Percentiles rank a stretch among this genome's conserved stretches.
These are phyloP conservation scores for Schrenkiella parvula DNA, from an alignment of 345 rosid species.

Conservation along the genomic window DNA sequence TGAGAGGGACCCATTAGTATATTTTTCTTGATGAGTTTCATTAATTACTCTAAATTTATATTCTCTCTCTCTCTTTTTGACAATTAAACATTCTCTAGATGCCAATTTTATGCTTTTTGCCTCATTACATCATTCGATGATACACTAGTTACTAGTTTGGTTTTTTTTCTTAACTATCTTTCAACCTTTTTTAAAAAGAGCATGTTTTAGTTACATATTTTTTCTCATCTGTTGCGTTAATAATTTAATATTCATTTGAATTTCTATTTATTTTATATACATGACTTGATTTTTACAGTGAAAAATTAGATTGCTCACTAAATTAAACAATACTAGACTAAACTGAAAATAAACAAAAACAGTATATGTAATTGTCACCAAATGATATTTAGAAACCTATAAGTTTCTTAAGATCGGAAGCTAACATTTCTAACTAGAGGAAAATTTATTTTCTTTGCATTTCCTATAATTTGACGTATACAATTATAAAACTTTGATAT, in stretches of 20 bases:
- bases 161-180: neutral
- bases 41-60: neutral
- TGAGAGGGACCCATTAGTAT: constrained; percentile 40
- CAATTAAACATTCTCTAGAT: neutral
- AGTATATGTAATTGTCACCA: too few relatives aligned
- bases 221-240: neutral
- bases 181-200: neutral
- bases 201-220: neutral
- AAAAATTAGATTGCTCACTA: neutral
- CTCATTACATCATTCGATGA: neutral
- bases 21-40: neutral
- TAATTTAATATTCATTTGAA: neutral
- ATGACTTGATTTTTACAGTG: neutral
- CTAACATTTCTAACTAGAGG: neutral
- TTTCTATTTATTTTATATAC: neutral
- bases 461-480: too few relatives aligned
- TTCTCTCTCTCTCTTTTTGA: too few relatives aligned
- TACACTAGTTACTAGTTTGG: neutral
- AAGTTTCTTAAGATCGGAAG: too few relatives aligned
- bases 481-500: too few relatives aligned
- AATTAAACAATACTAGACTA: neutral
- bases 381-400: neutral
- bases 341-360: neutral
- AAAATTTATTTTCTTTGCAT: neutral
- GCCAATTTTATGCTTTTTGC: constrained; percentile 1